phyloP scores from a whole-genome alignment of 2,329 filamentous ascomycete species.

The Allantophomopsis cytisporea region DNA sequence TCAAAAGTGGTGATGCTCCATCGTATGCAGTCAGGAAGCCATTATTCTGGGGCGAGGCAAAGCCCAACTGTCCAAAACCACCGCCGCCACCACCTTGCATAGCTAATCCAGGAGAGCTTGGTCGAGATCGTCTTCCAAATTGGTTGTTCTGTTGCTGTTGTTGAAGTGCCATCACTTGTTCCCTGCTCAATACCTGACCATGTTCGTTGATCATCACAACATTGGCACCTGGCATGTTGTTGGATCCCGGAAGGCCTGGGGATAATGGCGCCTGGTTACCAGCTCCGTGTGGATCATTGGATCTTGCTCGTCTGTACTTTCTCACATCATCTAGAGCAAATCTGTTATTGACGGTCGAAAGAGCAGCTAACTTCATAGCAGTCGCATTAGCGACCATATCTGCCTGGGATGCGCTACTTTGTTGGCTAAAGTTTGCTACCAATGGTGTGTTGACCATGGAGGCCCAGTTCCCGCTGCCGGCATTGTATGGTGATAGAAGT shows the following conservation, averaged over 20 bases:
- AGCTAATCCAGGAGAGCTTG: slow-evolving; percentile 76
- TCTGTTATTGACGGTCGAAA: slow-evolving; percentile 96
- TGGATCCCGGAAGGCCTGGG: slow-evolving; percentile 44
- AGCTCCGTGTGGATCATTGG: slow-evolving; percentile 61
- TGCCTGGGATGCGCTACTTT: slow-evolving; percentile 49
- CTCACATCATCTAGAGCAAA: slow-evolving; percentile 94
- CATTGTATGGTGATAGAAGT: slow-evolving; percentile 70
- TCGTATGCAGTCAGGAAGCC: slow-evolving; percentile 89
- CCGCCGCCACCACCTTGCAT: slow-evolving; percentile 51
- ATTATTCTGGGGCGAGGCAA: slow-evolving; percentile 85
- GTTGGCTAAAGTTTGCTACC: slow-evolving; percentile 66
- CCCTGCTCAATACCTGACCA: slow-evolving; percentile 72
- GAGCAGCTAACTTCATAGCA: slow-evolving; percentile 93
- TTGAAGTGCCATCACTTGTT: slow-evolving; percentile 74
- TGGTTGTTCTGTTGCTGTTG: slow-evolving; percentile 46
- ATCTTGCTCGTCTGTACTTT: slow-evolving; percentile 85
- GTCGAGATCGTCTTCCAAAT: slow-evolving; percentile 64
- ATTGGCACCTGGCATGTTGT: slow-evolving; percentile 56
- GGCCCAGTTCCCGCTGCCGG: slow-evolving; percentile 86
- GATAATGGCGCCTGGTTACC: slow-evolving; percentile 49
- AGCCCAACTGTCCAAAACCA: slow-evolving; percentile 50
- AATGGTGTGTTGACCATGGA: slow-evolving; percentile 98
- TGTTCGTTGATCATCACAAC: slow-evolving; percentile 92
- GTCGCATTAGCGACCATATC: slow-evolving; percentile 99
- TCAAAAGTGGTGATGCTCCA: slow-evolving; percentile 54